Percentiles rank a stretch among this genome's conserved stretches.
phyloP scores from a whole-genome alignment of 2,329 filamentous ascomycete genomes.

The Hirsutella rhossiliensis region DNA sequence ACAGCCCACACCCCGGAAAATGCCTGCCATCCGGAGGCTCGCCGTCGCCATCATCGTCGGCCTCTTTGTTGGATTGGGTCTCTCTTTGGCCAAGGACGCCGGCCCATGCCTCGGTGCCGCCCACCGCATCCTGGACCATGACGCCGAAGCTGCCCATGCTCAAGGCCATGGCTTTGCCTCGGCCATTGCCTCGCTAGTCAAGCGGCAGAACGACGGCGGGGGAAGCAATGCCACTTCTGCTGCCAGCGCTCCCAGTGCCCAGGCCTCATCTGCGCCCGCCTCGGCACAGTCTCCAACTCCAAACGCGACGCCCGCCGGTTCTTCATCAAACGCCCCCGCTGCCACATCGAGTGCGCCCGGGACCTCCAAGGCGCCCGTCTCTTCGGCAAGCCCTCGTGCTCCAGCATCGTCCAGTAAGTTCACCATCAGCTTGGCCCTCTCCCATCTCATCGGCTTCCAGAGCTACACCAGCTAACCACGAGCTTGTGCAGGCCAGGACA shows the following conservation, averaged over 20 bases:
- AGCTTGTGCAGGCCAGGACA: not conserved
- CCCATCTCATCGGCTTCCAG: not conserved
- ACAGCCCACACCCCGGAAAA: constrained; percentile 2
- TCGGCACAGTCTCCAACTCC: not conserved
- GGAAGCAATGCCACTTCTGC: constrained; percentile 14
- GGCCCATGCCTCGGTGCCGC: constrained; percentile 21
- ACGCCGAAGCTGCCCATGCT: constrained; percentile 45
- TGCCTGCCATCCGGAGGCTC: constrained; percentile 7
- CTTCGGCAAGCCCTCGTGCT: not conserved
- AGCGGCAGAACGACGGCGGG: constrained; percentile 36
- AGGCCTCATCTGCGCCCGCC: not conserved
- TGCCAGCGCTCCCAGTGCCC: not conserved
- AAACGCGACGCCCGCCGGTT: not conserved
- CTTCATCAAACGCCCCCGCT: not conserved
- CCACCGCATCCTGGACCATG: constrained; percentile 45
- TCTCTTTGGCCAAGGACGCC: constrained; percentile 6
- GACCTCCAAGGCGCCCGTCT: not conserved
- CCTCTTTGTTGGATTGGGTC: constrained; percentile 14
- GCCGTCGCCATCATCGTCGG: constrained; percentile 10
- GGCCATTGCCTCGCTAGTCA: constrained; percentile 51
- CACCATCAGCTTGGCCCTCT: not conserved
- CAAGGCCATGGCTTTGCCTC: constrained; percentile 50
- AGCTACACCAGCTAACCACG: not conserved
- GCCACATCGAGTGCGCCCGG: not conserved
- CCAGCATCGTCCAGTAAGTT: not conserved